Conservation (phyloP, 2,329 filamentous ascomycete genomes). For the Biscogniauxia sp. region DNA sequence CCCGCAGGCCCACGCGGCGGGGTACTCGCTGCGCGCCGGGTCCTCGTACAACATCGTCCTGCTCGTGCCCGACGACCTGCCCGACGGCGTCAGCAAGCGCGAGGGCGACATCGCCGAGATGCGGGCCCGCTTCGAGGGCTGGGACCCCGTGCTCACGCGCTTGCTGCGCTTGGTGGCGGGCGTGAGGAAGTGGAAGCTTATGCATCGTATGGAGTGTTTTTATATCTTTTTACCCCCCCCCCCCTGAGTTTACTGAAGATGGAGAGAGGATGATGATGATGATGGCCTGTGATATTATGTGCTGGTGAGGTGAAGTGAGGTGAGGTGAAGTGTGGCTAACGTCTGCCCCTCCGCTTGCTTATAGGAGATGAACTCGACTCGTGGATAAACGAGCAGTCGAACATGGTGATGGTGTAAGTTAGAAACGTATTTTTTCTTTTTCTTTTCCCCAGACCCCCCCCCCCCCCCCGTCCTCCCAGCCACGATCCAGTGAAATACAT, state of each 20-base stretch:
- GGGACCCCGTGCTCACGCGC: conserved; percentile 58
- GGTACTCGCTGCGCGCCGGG: conserved; percentile 59
- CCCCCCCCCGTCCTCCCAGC: too few relatives aligned
- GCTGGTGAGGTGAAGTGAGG: too few relatives aligned
- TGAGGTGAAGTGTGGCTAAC: too few relatives aligned
- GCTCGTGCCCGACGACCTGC: conserved; percentile 62
- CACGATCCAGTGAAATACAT: too few relatives aligned
- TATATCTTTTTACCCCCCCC: conserved; percentile 9
- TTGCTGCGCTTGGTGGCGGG: conserved; percentile 50
- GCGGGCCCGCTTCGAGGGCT: conserved; percentile 55
- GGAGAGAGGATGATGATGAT: too few relatives aligned
- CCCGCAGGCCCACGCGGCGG: conserved; percentile 58
- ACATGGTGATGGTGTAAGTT: conserved; percentile 47
- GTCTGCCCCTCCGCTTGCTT: neutral
- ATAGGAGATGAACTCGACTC: conserved; percentile 47
- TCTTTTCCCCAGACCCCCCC: neutral
- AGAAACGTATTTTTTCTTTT: too few relatives aligned
- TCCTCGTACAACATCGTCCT: conserved; percentile 65
- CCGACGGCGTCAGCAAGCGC: conserved; percentile 48
- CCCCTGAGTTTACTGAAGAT: neutral
- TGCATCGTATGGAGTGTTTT: conserved; percentile 41
- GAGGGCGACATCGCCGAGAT: conserved; percentile 59
- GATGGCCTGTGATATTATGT: too few relatives aligned
- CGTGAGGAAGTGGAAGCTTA: conserved; percentile 69
- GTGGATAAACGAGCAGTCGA: conserved; percentile 51